Evolutionary conservation across 805 yeast species (phyloP).

Genomic region (Yamadazyma scolyti): DNA sequence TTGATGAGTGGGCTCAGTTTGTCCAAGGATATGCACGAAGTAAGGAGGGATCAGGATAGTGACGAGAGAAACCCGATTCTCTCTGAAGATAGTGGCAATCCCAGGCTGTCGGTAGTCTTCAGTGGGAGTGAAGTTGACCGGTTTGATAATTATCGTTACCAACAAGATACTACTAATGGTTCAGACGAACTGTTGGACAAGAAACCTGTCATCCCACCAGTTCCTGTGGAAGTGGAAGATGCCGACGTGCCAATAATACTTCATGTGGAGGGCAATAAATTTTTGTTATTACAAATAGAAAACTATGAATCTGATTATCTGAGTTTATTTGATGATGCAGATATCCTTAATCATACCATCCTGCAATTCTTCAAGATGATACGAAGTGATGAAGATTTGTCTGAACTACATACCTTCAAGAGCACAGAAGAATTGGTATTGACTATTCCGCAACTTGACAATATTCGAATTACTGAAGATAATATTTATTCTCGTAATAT

Average conservation of each 20-base stretch:
- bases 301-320: slow-evolving; percentile 16
- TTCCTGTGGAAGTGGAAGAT: slow-evolving; percentile 4
- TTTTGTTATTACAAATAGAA: slow-evolving; percentile 23
- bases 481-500: slow-evolving; percentile 22
- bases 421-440: slow-evolving; percentile 24
- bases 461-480: slow-evolving; percentile 28
- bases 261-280: slow-evolving; percentile 20
- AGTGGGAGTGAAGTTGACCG: no score
- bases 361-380: slow-evolving; percentile 22
- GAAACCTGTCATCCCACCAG: not conserved
- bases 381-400: slow-evolving; percentile 23
- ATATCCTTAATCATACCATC: slow-evolving; percentile 15
- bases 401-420: slow-evolving; percentile 20
- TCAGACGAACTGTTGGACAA: no score
- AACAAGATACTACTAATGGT: no score
- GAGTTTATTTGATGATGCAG: slow-evolving; percentile 21
- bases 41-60: no score
- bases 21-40: no score
- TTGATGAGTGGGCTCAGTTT: no score
- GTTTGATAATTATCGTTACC: no score
- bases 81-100: no score
- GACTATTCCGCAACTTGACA: slow-evolving; percentile 23
- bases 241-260: slow-evolving; percentile 19
- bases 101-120: no score
- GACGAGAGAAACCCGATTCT: no score